These are phyloP conservation scores for Prunus yedoensis DNA, from an alignment of 331 rosid species.

Conservation along the genomic window DNA sequence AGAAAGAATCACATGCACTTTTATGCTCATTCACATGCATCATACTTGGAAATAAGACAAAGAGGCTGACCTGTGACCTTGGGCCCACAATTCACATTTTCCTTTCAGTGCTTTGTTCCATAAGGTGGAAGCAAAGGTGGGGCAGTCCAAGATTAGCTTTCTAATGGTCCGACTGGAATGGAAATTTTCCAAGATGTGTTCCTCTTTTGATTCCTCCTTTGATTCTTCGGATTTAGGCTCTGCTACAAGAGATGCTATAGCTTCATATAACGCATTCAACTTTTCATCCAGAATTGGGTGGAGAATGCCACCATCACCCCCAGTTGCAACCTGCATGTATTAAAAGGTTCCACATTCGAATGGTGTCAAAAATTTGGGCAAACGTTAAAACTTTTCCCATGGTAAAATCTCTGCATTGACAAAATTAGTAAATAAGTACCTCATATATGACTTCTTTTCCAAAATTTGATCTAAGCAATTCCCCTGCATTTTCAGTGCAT, in stretches of 20 bases:
- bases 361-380: neutral
- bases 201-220: constrained; percentile 65
- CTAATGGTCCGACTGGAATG: constrained; percentile 85
- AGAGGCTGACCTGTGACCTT: constrained; percentile 70
- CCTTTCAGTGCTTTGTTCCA: constrained; percentile 83
- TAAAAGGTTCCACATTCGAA: neutral
- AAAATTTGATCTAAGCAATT: constrained; percentile 73
- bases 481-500: constrained; percentile 64
- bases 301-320: constrained; percentile 81
- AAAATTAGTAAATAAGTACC: constrained; percentile 39
- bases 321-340: constrained; percentile 58
- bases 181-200: constrained; percentile 80
- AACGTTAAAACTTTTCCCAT: neutral
- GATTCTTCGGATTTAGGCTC: constrained; percentile 57
- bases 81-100: constrained; percentile 70
- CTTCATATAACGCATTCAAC: constrained; percentile 57
- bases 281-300: constrained; percentile 62
- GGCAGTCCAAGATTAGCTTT: constrained; percentile 78
- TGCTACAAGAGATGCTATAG: constrained; percentile 70
- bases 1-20: constrained; percentile 14
- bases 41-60: neutral
- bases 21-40: neutral
- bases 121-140: constrained; percentile 69
- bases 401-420: neutral
- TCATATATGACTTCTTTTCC: constrained; percentile 85